Base-by-base conservation (phyloP, 148 eudicot genomes). In the Nepenthes mirabilis region DNA sequence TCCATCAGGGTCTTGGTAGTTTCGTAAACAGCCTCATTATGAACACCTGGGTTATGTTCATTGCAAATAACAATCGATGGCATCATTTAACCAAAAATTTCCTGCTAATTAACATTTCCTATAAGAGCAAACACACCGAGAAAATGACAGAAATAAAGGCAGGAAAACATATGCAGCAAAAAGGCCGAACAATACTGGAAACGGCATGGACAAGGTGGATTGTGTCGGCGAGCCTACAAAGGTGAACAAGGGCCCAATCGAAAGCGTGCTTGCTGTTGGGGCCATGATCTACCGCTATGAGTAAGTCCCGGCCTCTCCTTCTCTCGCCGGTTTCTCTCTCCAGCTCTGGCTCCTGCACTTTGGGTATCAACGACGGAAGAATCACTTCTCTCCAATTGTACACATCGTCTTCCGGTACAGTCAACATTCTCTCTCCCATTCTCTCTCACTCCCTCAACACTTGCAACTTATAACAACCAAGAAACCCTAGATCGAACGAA, bases 201-300 rank as follows among this genome's bases (percentile, higher is more conserved):
- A 85, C 85, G 57, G 74, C 84, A 56, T 83, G 93, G 53, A 91
- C 58, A 56, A 91, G 96, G 58, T 90, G 94, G 52, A 90, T 1
- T 35, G 94, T 82, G 57, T 86, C 94, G n/a, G 88, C 90, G 56
- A 83, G 71, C 43, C 86, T 71, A 63, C 81, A 77, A 59, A 82
- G 70, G 23, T 82, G 87, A 9, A 62, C 65, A 1, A 86, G 47
- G 7, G 82, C 84, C 95, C 95, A 90, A 79, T 90, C 85, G 58
- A 90, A 90, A 47, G 97, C 95, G 74, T 86, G 97, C 52, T 82
- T 90, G 65, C 86, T 78, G 23, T 23, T 23, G 23, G 86, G 91
- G 2, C 97, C 88, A 61, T 90, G 97, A 76, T 90, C 97, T 2
- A 90, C 62, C 12, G 91, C 91, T 11, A 90, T 69, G 1, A 90